Conservation (phyloP, 345 rosid species). For the Syzygium oleosum region DNA sequence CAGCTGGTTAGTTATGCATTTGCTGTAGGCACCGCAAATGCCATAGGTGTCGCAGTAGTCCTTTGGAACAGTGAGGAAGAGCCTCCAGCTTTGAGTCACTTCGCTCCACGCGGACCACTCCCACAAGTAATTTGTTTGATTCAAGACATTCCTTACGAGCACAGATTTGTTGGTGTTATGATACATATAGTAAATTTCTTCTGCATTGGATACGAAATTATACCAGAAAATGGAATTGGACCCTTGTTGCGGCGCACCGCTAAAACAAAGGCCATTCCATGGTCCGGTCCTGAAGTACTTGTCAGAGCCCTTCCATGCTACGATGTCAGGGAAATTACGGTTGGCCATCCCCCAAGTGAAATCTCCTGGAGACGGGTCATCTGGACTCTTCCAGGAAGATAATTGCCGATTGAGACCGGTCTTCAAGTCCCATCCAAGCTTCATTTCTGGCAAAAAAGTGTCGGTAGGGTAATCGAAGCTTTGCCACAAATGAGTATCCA, state of each 20-base stretch:
- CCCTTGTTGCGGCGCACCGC: constrained; percentile 11
- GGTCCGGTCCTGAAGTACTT: constrained; percentile 12
- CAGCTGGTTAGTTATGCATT: background rate
- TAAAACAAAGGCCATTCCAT: constrained; percentile 29
- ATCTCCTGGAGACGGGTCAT: constrained; percentile 22
- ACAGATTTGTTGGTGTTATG: background rate
- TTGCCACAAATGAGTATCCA: constrained; percentile 18
- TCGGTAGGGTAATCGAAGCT: constrained; percentile 37
- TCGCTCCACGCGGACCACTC: background rate
- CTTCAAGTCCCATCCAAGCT: constrained; percentile 18
- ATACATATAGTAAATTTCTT: constrained; percentile 11
- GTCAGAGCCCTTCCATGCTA: background rate
- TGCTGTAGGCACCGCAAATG: constrained; percentile 10
- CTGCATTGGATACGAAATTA: background rate
- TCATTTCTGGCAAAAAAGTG: constrained; percentile 33
- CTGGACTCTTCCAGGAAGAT: constrained; percentile 20
- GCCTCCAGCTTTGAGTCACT: background rate
- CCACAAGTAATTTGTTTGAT: constrained; percentile 5
- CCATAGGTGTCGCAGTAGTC: constrained; percentile 15
- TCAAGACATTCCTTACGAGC: background rate
- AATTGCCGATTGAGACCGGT: background rate
- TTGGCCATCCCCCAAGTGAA: constrained; percentile 7
- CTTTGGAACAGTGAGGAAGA: constrained; percentile 1
- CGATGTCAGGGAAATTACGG: constrained; percentile 21
- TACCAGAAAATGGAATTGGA: constrained; percentile 7